Evolutionary conservation across 805 yeast genomes (phyloP).

Genomic region (Starmerella davenportii): DNA sequence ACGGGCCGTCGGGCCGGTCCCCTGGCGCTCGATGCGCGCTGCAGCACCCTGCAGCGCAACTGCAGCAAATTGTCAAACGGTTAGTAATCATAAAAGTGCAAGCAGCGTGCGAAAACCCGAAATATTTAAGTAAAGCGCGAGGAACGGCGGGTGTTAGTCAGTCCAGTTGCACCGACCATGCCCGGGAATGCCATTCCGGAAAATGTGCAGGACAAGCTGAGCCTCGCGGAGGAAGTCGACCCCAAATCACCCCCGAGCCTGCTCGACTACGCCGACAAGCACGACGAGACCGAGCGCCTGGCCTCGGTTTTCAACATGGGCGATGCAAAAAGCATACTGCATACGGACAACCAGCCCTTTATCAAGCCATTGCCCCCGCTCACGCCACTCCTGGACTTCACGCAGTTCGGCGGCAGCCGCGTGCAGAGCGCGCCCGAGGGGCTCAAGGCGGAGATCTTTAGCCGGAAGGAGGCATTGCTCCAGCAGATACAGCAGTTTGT

Average conservation of each 20-base stretch:
- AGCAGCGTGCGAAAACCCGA: too few species aligned
- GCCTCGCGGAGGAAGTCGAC: too few species aligned
- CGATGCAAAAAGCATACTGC: not conserved
- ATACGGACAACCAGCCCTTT: not conserved
- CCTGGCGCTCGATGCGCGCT: too few species aligned
- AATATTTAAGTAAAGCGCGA: not conserved
- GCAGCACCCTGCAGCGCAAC: too few species aligned
- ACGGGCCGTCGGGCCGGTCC: too few species aligned
- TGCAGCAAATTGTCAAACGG: too few species aligned
- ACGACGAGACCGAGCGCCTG: slow-evolving; percentile 3
- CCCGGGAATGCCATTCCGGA: not conserved
- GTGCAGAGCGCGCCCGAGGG: slow-evolving; percentile 8
- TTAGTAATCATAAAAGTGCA: too few species aligned
- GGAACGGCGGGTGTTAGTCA: not conserved
- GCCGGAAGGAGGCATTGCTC: slow-evolving; percentile 7
- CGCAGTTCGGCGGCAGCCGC: not conserved
- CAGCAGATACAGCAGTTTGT: slow-evolving; percentile 10
- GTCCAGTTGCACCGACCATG: not conserved
- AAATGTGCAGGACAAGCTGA: too few species aligned
- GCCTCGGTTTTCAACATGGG: too few species aligned
- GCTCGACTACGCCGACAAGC: slow-evolving; percentile 7
- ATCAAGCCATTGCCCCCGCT: not conserved
- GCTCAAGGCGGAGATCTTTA: slow-evolving; percentile 9
- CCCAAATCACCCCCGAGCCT: slow-evolving; percentile 1
- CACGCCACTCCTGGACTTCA: not conserved